phyloP scores from a whole-genome alignment of 371 early-diverging fungal species.

The Mucor saturninus region DNA sequence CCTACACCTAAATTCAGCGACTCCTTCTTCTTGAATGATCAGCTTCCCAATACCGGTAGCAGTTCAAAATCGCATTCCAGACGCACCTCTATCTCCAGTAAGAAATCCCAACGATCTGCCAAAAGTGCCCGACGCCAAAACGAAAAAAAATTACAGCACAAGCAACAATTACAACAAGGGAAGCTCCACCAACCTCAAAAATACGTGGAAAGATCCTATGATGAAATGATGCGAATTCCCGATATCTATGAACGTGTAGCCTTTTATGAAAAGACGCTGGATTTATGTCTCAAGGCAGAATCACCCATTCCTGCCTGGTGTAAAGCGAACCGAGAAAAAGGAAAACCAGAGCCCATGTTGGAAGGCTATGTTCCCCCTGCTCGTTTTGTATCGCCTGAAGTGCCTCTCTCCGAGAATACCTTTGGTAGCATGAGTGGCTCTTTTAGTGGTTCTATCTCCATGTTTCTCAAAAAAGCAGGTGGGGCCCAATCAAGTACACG shows the following conservation, averaged over 20 bases:
- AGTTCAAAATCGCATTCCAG: slow-evolving; percentile 7
- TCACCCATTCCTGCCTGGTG: slow-evolving; percentile 32
- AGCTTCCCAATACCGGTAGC: background rate
- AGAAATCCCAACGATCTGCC: slow-evolving; percentile 20
- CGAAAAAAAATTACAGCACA: slow-evolving; percentile 6
- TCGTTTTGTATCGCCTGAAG: slow-evolving; percentile 16
- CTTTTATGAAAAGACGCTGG: slow-evolving; percentile 42
- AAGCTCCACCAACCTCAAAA: slow-evolving; percentile 18
- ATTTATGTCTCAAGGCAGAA: slow-evolving; percentile 35
- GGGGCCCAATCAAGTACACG: slow-evolving; percentile 6
- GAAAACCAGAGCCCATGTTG: slow-evolving; percentile 25
- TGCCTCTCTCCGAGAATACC: slow-evolving; percentile 4
- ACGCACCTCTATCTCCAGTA: slow-evolving; percentile 24
- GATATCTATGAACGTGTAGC: slow-evolving; percentile 37
- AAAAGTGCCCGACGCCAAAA: slow-evolving; percentile 15
- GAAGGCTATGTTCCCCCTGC: slow-evolving; percentile 39
- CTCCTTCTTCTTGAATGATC: background rate
- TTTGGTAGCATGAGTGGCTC: slow-evolving; percentile 15
- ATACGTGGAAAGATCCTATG: slow-evolving; percentile 36
- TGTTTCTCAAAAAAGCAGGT: slow-evolving; percentile 28
- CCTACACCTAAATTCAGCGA: background rate
- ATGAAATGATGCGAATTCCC: slow-evolving; percentile 49
- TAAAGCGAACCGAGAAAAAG: slow-evolving; percentile 26
- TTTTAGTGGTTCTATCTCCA: slow-evolving; percentile 24
- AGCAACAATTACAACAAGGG: slow-evolving; percentile 8